These are phyloP conservation scores for Pichia sorboxylosa DNA, from an alignment of 1,139 yeast species.

Conservation along the genomic window DNA sequence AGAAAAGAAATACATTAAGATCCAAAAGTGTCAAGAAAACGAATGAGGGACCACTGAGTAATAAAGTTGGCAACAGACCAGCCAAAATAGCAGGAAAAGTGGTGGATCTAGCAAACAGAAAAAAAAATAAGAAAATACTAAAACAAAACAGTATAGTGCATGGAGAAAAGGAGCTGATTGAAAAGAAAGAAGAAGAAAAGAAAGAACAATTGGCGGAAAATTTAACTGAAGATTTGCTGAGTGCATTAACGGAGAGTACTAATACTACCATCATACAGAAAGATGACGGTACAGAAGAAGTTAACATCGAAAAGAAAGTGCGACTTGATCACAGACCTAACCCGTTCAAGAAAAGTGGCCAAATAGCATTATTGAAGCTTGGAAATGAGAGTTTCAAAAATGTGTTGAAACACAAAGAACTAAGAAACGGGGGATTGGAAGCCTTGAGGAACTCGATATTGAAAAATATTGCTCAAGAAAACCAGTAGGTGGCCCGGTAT, in stretches of 20 bases:
- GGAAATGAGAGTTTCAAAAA: slow-evolving; percentile 47
- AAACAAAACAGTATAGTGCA: slow-evolving; percentile 21
- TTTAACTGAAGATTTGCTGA: slow-evolving; percentile 45
- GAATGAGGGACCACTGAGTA: slow-evolving; percentile 1
- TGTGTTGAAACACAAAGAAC: slow-evolving; percentile 35
- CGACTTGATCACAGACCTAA: slow-evolving; percentile 45
- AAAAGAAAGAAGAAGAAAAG: slow-evolving; percentile 55
- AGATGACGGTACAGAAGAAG: slow-evolving; percentile 11
- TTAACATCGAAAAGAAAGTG: slow-evolving; percentile 13
- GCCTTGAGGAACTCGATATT: slow-evolving; percentile 39
- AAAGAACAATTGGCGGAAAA: slow-evolving; percentile 51
- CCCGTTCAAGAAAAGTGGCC: slow-evolving; percentile 47
- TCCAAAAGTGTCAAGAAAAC: slow-evolving; percentile 25
- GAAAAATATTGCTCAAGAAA: no score
- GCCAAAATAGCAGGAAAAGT: slow-evolving; percentile 12
- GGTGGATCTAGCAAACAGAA: slow-evolving; percentile 11
- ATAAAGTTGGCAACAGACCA: slow-evolving; percentile 3
- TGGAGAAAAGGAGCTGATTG: slow-evolving; percentile 52
- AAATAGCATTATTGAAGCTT: slow-evolving; percentile 34
- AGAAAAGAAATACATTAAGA: slow-evolving; percentile 37
- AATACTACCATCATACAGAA: slow-evolving; percentile 18
- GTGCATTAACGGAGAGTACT: slow-evolving; percentile 36
- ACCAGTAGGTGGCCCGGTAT: slow-evolving; percentile 5
- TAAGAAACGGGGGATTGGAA: slow-evolving; percentile 43
- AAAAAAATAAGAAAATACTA: slow-evolving; percentile 9